A percentile compares a stretch with the other conserved stretches of the same genome.
Evolutionary conservation across 108 stramenopile species (phyloP).

Genomic region (Phaeodactylum tricornutum): DNA sequence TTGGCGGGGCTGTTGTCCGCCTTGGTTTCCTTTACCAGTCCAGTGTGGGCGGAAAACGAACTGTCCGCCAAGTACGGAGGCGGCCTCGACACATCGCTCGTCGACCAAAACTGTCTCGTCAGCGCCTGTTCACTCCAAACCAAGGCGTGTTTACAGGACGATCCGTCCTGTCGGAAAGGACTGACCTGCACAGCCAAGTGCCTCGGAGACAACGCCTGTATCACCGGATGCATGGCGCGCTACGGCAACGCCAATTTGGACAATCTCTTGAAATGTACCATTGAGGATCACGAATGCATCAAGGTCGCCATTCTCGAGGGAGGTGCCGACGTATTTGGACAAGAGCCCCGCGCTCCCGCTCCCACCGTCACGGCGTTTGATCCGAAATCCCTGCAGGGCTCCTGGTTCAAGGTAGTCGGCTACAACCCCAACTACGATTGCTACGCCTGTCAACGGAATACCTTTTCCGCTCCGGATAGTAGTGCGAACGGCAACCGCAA

Average conservation of each 20-base stretch:
- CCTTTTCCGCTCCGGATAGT: slow-evolving; percentile 59
- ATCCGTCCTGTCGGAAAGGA: slow-evolving; percentile 83
- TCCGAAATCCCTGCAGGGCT: slow-evolving; percentile 69
- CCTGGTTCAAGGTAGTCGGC: slow-evolving; percentile 95
- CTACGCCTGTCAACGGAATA: slow-evolving; percentile 95
- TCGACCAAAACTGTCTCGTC: slow-evolving; percentile 81
- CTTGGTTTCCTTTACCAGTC: slow-evolving; percentile 5
- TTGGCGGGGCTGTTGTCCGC: background rate
- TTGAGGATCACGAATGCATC: slow-evolving; percentile 95
- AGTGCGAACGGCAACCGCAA: slow-evolving; percentile 8
- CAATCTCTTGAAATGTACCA: slow-evolving; percentile 88
- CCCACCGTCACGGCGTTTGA: slow-evolving; percentile 80
- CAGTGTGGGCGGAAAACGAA: slow-evolving; percentile 81
- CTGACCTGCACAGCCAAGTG: slow-evolving; percentile 91
- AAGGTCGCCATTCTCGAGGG: slow-evolving; percentile 91
- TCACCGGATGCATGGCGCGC: slow-evolving; percentile 94
- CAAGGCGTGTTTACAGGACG: slow-evolving; percentile 78
- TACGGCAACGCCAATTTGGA: slow-evolving; percentile 90
- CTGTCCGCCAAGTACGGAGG: slow-evolving; percentile 79
- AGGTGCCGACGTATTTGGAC: slow-evolving; percentile 64
- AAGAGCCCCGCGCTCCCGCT: slow-evolving; percentile 71
- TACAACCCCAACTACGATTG: slow-evolving; percentile 97
- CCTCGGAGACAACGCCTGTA: slow-evolving; percentile 85
- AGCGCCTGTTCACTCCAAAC: slow-evolving; percentile 75
- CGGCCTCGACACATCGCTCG: slow-evolving; percentile 72